These are phyloP conservation scores for Tylopilus plumbeoviolaceoides DNA, from an alignment of 768 basidiomycete species.

Conservation along the genomic window DNA sequence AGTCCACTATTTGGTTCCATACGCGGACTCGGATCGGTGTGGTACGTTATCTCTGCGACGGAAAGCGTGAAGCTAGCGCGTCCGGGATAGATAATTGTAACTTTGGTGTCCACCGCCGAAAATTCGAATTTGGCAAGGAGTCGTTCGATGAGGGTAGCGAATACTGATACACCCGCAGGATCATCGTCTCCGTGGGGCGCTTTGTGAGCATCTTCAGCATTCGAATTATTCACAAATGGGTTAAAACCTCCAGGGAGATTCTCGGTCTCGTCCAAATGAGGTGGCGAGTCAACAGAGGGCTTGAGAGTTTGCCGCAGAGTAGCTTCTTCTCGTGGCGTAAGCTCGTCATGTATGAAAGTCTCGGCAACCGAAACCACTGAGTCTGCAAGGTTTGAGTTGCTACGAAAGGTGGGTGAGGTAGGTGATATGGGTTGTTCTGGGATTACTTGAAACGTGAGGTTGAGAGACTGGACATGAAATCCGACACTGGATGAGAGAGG, in stretches of 20 bases:
- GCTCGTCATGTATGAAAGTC: slow-evolving; percentile 81
- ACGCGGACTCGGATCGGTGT: slow-evolving; percentile 31
- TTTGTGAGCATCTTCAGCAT: slow-evolving; percentile 34
- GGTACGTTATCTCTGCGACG: slow-evolving; percentile 56
- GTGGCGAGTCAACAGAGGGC: slow-evolving; percentile 34
- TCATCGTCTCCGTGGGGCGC: slow-evolving; percentile 43
- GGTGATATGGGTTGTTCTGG: slow-evolving; percentile 17
- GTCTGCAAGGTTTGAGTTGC: slow-evolving; percentile 52
- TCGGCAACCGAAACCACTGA: slow-evolving; percentile 85
- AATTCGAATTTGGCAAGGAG: slow-evolving; percentile 78
- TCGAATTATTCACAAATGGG: slow-evolving; percentile 38
- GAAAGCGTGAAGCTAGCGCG: slow-evolving; percentile 58
- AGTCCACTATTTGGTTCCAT: slow-evolving; percentile 26
- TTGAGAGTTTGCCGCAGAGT: slow-evolving; percentile 67
- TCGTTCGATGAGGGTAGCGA: slow-evolving; percentile 75
- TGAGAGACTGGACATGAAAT: slow-evolving; percentile 62
- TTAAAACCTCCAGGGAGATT: slow-evolving; percentile 67
- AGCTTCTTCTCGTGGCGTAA: slow-evolving; percentile 67
- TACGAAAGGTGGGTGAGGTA: slow-evolving; percentile 8
- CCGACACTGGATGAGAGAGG: slow-evolving; percentile 72
- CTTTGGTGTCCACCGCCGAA: slow-evolving; percentile 60
- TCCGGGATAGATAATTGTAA: slow-evolving; percentile 65
- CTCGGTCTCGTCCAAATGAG: slow-evolving; percentile 33
- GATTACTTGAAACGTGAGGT: slow-evolving; percentile 58
- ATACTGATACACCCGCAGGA: slow-evolving; percentile 73